Conservation (phyloP, 2,329 filamentous ascomycete species). For the Mollisiaceae sp. region DNA sequence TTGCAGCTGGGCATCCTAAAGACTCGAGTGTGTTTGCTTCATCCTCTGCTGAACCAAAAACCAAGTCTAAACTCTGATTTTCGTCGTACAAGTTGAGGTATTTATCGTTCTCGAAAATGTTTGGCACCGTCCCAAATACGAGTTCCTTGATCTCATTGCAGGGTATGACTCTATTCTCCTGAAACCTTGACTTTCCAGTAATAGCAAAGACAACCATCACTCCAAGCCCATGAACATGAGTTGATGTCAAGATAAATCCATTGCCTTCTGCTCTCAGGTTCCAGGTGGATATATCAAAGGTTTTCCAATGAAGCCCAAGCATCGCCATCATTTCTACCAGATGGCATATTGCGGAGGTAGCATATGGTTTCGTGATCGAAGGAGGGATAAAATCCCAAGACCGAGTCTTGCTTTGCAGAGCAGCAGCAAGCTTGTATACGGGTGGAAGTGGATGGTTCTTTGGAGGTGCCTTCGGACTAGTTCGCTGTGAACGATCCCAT, state of each 20-base stretch:
- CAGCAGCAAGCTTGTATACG: slow-evolving; percentile 37
- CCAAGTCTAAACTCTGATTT: slow-evolving; percentile 45
- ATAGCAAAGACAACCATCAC: slow-evolving; percentile 60
- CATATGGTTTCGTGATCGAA: slow-evolving; percentile 45
- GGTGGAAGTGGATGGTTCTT: slow-evolving; percentile 8
- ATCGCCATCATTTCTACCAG: slow-evolving; percentile 44
- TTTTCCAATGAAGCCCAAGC: slow-evolving; percentile 61
- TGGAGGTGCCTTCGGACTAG: slow-evolving; percentile 16
- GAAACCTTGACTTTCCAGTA: slow-evolving; percentile 54
- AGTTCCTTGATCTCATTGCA: slow-evolving; percentile 58
- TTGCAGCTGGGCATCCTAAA: slow-evolving; percentile 59
- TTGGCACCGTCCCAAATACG: slow-evolving; percentile 60
- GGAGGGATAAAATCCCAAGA: slow-evolving; percentile 48
- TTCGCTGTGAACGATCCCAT: slow-evolving; percentile 45
- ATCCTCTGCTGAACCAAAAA: slow-evolving; percentile 55
- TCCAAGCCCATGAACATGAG: slow-evolving; percentile 52
- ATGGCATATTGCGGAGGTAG: slow-evolving; percentile 44
- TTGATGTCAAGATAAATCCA: slow-evolving; percentile 45
- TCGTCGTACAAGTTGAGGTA: slow-evolving; percentile 44
- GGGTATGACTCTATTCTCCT: slow-evolving; percentile 57
- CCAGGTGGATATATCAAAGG: slow-evolving; percentile 57
- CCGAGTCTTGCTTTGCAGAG: slow-evolving; percentile 41
- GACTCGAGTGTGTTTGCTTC: slow-evolving; percentile 57
- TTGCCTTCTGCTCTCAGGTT: slow-evolving; percentile 51
- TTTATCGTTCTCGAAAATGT: slow-evolving; percentile 54